These are phyloP conservation scores for Apiospora aurea DNA, from an alignment of 2,329 filamentous ascomycete genomes.

Conservation along the genomic window DNA sequence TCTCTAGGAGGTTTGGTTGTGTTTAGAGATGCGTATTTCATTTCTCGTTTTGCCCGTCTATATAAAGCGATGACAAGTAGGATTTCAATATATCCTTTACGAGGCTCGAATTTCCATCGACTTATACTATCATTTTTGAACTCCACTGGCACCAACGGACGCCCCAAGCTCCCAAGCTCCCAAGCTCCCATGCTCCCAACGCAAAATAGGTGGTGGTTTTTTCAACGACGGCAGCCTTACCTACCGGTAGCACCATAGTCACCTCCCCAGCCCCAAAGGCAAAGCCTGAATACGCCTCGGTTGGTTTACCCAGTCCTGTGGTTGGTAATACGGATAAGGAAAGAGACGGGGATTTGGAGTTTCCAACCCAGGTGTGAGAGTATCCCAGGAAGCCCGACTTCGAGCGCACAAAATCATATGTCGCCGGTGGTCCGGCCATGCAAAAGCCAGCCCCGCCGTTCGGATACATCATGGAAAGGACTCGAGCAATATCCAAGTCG, in stretches of 20 bases:
- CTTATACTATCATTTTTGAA: not conserved
- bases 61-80: not conserved
- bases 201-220: not conserved
- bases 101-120: not conserved
- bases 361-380: not conserved
- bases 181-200: not conserved
- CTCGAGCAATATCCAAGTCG: not conserved
- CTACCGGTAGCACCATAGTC: not conserved
- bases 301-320: not conserved
- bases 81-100: not conserved
- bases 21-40: not conserved
- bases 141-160: not conserved
- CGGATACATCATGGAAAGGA: not conserved
- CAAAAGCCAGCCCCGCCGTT: not conserved
- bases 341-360: not conserved
- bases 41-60: not conserved
- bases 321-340: not conserved
- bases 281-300: not conserved
- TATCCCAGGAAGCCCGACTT: slow-evolving; percentile 3
- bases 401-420: slow-evolving; percentile 4
- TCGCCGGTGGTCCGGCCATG: not conserved
- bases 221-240: not conserved
- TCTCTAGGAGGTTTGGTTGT: not conserved
- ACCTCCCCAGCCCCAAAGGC: not conserved
- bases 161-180: not conserved